phyloP scores from a whole-genome alignment of 768 basidiomycete genomes.

The Daedaleopsis nitida region DNA sequence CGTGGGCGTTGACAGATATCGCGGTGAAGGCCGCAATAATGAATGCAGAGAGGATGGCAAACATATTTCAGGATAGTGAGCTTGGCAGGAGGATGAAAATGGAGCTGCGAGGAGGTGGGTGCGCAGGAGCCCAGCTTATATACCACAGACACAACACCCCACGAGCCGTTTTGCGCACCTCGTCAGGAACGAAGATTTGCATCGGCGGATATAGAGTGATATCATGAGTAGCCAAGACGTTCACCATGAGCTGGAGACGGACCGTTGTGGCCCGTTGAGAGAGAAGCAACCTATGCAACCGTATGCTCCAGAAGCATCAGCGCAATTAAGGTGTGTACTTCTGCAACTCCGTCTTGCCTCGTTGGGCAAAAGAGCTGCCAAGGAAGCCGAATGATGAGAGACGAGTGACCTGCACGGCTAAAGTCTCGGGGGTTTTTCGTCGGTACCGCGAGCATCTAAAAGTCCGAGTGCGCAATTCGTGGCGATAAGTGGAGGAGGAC shows the following conservation, averaged over 20 bases:
- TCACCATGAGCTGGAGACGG: no score
- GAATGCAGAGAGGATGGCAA: background rate
- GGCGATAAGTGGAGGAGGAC: no score
- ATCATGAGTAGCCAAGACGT: no score
- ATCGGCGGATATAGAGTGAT: no score
- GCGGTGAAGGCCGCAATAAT: background rate
- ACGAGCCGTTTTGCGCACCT: no score
- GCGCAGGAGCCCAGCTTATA: background rate
- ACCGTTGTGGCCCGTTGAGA: no score
- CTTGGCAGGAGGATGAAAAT: background rate
- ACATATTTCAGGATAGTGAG: background rate
- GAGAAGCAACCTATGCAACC: no score
- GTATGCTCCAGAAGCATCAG: background rate
- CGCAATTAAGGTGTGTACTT: background rate
- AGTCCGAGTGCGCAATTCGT: no score
- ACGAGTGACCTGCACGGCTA: background rate
- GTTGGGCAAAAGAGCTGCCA: background rate
- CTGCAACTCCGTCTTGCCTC: background rate
- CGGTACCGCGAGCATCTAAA: background rate
- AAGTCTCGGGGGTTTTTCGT: background rate
- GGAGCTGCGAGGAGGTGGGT: background rate
- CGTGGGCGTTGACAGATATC: constrained; percentile 34
- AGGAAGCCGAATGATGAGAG: background rate
- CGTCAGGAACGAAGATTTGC: no score
- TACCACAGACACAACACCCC: no score